Base-by-base conservation (phyloP, 2,329 filamentous ascomycete species). In the Sporothrix sp. region DNA sequence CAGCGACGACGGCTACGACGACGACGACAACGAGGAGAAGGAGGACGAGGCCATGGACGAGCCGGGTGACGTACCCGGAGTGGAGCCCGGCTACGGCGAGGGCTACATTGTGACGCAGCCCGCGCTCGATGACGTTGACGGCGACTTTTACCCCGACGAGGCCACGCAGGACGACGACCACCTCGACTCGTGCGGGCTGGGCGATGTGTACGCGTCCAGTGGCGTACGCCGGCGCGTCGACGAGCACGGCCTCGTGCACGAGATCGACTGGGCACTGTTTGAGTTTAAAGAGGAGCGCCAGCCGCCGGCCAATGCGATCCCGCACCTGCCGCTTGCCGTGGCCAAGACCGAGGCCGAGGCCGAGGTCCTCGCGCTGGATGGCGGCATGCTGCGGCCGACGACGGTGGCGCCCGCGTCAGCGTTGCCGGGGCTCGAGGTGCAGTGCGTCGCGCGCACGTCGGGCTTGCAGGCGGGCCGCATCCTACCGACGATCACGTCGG, bases 221-320 rank as follows among this genome's bases (percentile, higher is more conserved):
- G 91, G 91, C 7, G 85, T 97, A 52, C 81, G 88, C 4, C 81
- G 91, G 27, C 83, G 85, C 62, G 75, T 72, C 47, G 76, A 83
- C 49, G 75, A 79, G 53, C 74, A 84, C 54, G 82, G 84, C 4
- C 70, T 94, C 21, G 73, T 87, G 6, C 91, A 96, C 63, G 91
- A 97, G 65, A 89, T 97, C 39, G 91, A 97, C 65, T 97, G 91
- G 91, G 89, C 90, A 0, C 71, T 97, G 2, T 89, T 97, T 59
- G 81, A 86, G 58, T 87, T 97, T 56, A 72, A 84, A 10, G 73
- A 82, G 7, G 76, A 82, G 10, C 80, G 91, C 1, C 70, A 82
- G 13, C 86, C 91, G 3, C 71, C 76, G 0, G 76, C 79, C 53
- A 96, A 96, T 59, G 67, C 78, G 10, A 83, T 95, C 20, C 79